Base-by-base conservation (phyloP, 2,329 filamentous ascomycete genomes). In the Sclerotinia spermophila region DNA sequence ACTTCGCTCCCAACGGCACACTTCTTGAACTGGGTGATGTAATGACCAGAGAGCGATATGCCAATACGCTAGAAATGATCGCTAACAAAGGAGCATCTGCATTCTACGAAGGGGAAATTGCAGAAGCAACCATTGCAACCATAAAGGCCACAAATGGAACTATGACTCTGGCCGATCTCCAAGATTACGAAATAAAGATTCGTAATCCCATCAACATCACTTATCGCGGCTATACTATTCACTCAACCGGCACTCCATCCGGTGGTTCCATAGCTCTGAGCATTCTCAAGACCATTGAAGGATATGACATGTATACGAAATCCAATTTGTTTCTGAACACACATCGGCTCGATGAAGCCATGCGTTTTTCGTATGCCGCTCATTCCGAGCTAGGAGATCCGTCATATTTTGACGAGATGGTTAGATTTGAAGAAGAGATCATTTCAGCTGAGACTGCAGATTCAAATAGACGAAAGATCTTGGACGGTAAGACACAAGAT, bases 311-410 rank as follows among this genome's bases (percentile, higher is more conserved):
- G 38, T 89, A 88, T 72, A 78, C 84, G 11, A 72, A 76, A 44
- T 70, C 68, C 90, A 56, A 72, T 24, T 58, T 69, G 4, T 58
- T 93, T 75, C 82, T 96, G 0, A 93, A 90, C 51, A 90, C 90
- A 0, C 96, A 98, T 81, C 88, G 92, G 21, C 86, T 97, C 74
- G 89, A 93, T 77, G 96, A 98, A 83, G 91, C 94, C 19, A 93
- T 97, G 82, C 87, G 93, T 33, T 98, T 97, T 79, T 94, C 88
- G 3, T 98, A 97, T 79, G 94, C 90, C 5, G 83, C 91, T 76
- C 89, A 94, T 71, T 85, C 89, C n/a, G 85, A 90, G 40, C 86
- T 98, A 0, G 95, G 94, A 6, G 96, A 98, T 79, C 96, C 95
- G 0, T 83, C 82, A 1, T 97, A 91, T 78, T 87, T 96, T 5